Percentiles rank a stretch among this genome's conserved stretches.
These are phyloP conservation scores for Aegilops umbellulata DNA, from an alignment of 176 grass and related monocot genomes.

Conservation along the genomic window DNA sequence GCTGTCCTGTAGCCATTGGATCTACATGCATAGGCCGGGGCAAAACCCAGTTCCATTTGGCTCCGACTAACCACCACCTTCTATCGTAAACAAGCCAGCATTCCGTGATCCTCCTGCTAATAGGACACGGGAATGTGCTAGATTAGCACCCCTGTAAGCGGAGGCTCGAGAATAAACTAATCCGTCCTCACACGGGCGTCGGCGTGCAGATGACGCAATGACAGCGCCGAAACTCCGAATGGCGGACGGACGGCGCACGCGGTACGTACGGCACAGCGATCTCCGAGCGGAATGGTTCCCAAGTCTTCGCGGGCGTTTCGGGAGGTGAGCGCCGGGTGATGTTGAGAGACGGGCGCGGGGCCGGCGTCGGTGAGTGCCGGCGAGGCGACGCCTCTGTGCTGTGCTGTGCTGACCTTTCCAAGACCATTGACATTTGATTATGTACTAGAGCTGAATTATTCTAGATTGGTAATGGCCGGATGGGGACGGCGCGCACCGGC, in stretches of 20 bases:
- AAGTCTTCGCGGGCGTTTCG: slow-evolving; percentile 23
- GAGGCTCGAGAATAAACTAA: no score
- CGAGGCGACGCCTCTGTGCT: slow-evolving; percentile 30
- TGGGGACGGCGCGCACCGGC: slow-evolving; percentile 3
- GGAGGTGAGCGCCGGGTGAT: not conserved
- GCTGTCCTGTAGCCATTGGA: slow-evolving; percentile 31
- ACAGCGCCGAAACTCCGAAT: not conserved
- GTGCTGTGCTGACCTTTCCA: slow-evolving; percentile 23
- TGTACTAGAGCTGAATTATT: not conserved
- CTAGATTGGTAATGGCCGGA: not conserved
- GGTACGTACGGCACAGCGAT: not conserved
- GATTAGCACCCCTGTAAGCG: not conserved
- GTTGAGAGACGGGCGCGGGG: not conserved
- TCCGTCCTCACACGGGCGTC: no score
- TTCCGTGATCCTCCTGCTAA: not conserved
- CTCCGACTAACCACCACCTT: slow-evolving; percentile 19
- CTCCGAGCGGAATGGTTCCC: not conserved
- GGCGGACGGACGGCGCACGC: not conserved
- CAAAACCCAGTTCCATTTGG: slow-evolving; percentile 29
- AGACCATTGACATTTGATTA: not conserved
- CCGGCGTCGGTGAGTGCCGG: slow-evolving; percentile 40
- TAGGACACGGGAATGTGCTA: not conserved
- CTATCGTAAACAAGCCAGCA: not conserved
- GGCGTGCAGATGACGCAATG: slow-evolving; percentile 34
- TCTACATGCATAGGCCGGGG: not conserved